Percentiles rank a stretch among this genome's conserved stretches.
phyloP scores from a whole-genome alignment of 306 rosid species.

The Clitoria ternatea region DNA sequence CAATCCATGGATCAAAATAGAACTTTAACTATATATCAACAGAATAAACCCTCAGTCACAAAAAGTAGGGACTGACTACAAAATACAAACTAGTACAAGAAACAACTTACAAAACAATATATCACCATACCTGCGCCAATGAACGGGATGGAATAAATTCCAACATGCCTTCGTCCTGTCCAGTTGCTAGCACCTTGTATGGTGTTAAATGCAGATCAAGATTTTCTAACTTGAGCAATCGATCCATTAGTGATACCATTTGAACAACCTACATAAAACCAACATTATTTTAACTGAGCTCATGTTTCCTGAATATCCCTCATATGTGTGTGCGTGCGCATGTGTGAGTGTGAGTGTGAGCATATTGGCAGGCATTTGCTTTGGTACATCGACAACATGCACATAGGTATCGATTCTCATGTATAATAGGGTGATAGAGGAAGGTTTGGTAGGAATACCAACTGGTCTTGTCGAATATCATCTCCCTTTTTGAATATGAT shows the following conservation, averaged over 20 bases:
- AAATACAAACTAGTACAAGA: background rate
- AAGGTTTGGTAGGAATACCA: conserved; percentile 52
- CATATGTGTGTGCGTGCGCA: too few species aligned
- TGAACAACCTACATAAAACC: conserved; percentile 76
- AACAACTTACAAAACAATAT: background rate
- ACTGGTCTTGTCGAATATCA: conserved; percentile 94
- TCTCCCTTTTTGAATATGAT: conserved; percentile 93
- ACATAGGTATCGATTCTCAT: background rate
- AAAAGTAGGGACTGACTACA: conserved; percentile 19
- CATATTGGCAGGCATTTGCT: background rate
- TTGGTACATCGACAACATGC: background rate
- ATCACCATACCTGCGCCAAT: conserved; percentile 63
- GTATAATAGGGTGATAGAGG: conserved; percentile 12
- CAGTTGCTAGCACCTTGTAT: conserved; percentile 91
- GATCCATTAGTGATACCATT: conserved; percentile 97
- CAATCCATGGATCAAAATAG: background rate
- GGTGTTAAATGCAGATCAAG: conserved; percentile 94
- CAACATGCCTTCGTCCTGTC: conserved; percentile 99
- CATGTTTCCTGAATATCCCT: background rate
- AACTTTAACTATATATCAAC: background rate
- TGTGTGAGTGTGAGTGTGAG: background rate
- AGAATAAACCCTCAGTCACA: background rate
- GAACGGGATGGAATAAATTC: conserved; percentile 93
- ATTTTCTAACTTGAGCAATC: conserved; percentile 87
- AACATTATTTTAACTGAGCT: conserved; percentile 25